Conservation (phyloP, 2,329 filamentous ascomycete genomes). For the Cephalotrichum gorgonifer region DNA sequence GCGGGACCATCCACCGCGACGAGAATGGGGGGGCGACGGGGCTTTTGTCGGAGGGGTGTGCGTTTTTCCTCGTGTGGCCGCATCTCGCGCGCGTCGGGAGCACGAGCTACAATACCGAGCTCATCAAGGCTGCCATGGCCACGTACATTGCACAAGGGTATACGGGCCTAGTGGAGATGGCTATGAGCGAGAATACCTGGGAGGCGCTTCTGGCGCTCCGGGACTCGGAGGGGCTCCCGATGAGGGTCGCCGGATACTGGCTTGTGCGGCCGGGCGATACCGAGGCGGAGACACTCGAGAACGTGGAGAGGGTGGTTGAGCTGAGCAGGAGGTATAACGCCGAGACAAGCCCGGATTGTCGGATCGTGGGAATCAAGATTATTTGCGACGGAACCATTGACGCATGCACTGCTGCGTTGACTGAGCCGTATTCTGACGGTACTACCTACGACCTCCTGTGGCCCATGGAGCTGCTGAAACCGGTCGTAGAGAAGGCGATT, state of each 20-base stretch:
- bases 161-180: slow-evolving; percentile 48
- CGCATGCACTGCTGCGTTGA: slow-evolving; percentile 51
- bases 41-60: slow-evolving; percentile 40
- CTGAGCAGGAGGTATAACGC: slow-evolving; percentile 24
- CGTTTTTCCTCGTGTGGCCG: slow-evolving; percentile 44
- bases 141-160: slow-evolving; percentile 42
- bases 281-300: slow-evolving; percentile 28
- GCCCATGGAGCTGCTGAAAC: slow-evolving; percentile 37
- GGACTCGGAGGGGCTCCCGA: slow-evolving; percentile 22
- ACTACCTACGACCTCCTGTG: slow-evolving; percentile 39
- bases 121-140: slow-evolving; percentile 35
- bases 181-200: slow-evolving; percentile 49
- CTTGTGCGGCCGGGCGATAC: slow-evolving; percentile 37
- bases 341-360: slow-evolving; percentile 24
- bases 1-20: slow-evolving; percentile 42
- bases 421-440: slow-evolving; percentile 45
- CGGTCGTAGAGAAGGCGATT: slow-evolving; percentile 42
- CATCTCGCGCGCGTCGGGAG: slow-evolving; percentile 36
- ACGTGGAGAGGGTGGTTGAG: slow-evolving; percentile 39
- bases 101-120: slow-evolving; percentile 34
- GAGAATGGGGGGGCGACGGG: slow-evolving; percentile 35
- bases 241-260: slow-evolving; percentile 48
- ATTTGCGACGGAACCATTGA: slow-evolving; percentile 58
- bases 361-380: slow-evolving; percentile 52
- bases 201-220: slow-evolving; percentile 35